A percentile compares a stretch with the other conserved stretches of the same genome.
These are phyloP conservation scores for Verticillium klebahnii DNA, from an alignment of 2,329 filamentous ascomycete genomes.

Conservation along the genomic window DNA sequence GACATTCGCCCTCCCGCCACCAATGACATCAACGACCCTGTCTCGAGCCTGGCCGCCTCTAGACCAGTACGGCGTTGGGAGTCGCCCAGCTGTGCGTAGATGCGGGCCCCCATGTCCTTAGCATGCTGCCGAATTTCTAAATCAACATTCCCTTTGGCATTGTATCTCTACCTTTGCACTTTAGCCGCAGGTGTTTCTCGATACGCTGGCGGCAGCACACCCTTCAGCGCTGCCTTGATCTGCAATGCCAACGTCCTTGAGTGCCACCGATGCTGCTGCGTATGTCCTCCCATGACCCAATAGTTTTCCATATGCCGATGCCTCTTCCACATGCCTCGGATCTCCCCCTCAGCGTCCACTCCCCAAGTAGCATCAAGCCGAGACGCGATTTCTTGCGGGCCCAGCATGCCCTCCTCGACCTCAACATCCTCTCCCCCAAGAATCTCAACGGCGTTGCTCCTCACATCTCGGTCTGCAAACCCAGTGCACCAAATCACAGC, in stretches of 20 bases:
- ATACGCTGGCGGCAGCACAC: slow-evolving; percentile 21
- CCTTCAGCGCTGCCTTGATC: slow-evolving; percentile 28
- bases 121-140: not conserved
- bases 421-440: not conserved
- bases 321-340: slow-evolving; percentile 34
- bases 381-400: slow-evolving; percentile 18
- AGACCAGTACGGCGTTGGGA: slow-evolving; percentile 52
- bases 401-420: slow-evolving; percentile 2
- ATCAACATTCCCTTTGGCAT: too few species aligned
- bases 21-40: not conserved
- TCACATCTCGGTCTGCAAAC: slow-evolving; percentile 12
- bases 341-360: slow-evolving; percentile 35
- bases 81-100: slow-evolving; percentile 39
- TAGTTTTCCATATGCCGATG: slow-evolving; percentile 25
- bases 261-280: slow-evolving; percentile 26
- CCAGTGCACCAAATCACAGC: slow-evolving; percentile 32
- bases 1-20: too few species aligned
- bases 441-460: not conserved
- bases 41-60: slow-evolving; percentile 46
- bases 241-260: slow-evolving; percentile 25
- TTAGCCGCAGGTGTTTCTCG: not conserved
- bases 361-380: slow-evolving; percentile 34
- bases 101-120: not conserved
- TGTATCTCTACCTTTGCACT: not conserved
- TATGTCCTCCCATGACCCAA: slow-evolving; percentile 28